Base-by-base conservation (phyloP, 2,329 filamentous ascomycete genomes). In the Cordyceps fumosorosea region DNA sequence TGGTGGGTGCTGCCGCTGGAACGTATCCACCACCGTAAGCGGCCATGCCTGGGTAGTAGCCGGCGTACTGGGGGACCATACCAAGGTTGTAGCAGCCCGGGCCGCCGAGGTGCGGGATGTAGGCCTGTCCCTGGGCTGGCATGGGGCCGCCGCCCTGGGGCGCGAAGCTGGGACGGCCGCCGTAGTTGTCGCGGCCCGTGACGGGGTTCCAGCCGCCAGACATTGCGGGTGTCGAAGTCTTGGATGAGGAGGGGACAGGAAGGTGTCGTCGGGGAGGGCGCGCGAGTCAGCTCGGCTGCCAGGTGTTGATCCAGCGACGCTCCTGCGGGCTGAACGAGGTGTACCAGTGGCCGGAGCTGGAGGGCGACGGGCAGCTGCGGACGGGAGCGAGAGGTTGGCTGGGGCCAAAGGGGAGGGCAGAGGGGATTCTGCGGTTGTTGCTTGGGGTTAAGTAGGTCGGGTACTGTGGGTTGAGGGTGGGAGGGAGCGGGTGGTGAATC, bases 151-250 rank as follows among this genome's bases (percentile, higher is more conserved):
- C 71, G 18, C 74, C 72, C 37, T 64, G 68, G 4, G 75, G 75
- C 37, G 75, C 68, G 60, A 69, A 69, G 16, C 68, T 66, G 5
- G 76, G 76, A 1, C 71, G 71, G 42, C 63, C 55, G 22, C 70
- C 70, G 12, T 68, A 66, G n/a, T 69, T 62, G 64, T 79, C 77
- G 18, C 75, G 75, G 22, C 77, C 72, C 40, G 72, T 71, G 16
- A 74, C 62, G 5, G 76, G 76, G 62, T 78, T 78, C 74, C 75
- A 77, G 44, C 75, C 75, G 47, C 72, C 71, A 55, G 74, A 71
- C 74, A 77, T 77, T 12, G 16, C 24, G n/a, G 47, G 18, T 6
- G 29, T 5, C 29, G 29, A 44, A n/a, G 42, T 32, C 26, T 18
- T 44, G 42, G 18, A 44, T 63, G 52, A 7, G 40, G 29, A 29